Evolutionary conservation across 2,329 filamentous ascomycete species (phyloP), one percentile per base, ranked within the genome.

Genomic region (Trichothecium sympodiale): DNA sequence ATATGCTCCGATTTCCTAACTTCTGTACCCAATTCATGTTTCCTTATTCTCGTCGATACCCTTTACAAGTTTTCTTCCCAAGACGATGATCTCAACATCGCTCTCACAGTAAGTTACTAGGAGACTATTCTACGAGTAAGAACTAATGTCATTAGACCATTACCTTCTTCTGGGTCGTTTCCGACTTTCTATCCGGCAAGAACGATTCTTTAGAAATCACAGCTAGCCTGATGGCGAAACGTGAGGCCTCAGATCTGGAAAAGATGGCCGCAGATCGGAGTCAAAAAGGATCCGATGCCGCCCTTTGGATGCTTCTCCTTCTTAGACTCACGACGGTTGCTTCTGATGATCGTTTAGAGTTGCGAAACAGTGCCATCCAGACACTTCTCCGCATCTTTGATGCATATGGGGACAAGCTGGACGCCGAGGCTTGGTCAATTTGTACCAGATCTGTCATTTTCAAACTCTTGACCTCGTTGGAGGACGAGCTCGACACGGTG

Each of bases 81-180:
- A 55, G 72, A 80, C 43, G 84, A 94, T 45, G 91, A 98, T 51
- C 69, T 98, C 27, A 98, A 98, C 47, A 93, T 96, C 49, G 89
- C 89, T 0, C 66, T 98, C 17, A 96, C 91, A 25, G 82, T 84
- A 65, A 57, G 73, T 55, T 15, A n/a, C 28, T 15, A 9, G 7
- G 13, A 14, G 2, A 14, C 10, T 36, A 10, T 31, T 12, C 28
- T n/a, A 17, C 34, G 27, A 26, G 13, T 14, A 20, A 8, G 17
- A 18, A 29, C 23, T 12, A 27, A 20, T 14, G 3, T 25, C 27
- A 7, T 3, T 34, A 85, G 75, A 91, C 88, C 1, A 84, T 94
- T 8, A 94, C 89, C 0, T 91, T 94, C 52, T 94, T 94, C 55
- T 95, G 88, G 86, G 88, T 89, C 36, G 73, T 95, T 7, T 94